Evolutionary conservation across 169 alveolate species (phyloP).

Genomic region (Plasmodium coatneyi): DNA sequence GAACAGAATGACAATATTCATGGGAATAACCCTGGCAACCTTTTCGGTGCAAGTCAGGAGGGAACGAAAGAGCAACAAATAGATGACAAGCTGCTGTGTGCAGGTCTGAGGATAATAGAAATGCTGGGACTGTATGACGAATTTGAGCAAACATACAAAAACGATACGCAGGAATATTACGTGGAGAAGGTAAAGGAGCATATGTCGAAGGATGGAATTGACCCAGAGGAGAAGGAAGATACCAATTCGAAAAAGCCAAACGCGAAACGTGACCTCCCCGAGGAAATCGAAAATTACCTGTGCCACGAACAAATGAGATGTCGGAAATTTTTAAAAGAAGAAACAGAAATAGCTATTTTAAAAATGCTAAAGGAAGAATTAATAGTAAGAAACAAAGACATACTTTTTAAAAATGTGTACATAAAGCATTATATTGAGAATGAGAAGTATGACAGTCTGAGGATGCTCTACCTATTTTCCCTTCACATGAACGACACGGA

Average conservation of each 20-base stretch:
- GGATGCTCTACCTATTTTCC: conserved; percentile 56
- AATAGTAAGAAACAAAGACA: conserved; percentile 38
- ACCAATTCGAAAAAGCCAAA: neutral
- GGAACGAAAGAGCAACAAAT: neutral
- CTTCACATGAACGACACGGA: conserved; percentile 25
- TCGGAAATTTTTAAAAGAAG: conserved; percentile 44
- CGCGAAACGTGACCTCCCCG: conserved; percentile 20
- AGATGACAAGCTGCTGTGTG: conserved; percentile 14
- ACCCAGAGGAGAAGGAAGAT: neutral
- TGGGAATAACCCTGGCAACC: neutral
- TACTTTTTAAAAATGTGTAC: conserved; percentile 19
- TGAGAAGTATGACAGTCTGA: conserved; percentile 62
- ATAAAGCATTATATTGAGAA: conserved; percentile 51
- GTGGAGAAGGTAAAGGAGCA: conserved; percentile 7
- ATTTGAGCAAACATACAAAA: conserved; percentile 32
- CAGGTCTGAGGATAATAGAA: conserved; percentile 8
- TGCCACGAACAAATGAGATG: conserved; percentile 73
- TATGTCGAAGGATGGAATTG: neutral
- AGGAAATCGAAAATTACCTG: conserved; percentile 33
- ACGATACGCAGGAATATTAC: conserved; percentile 36
- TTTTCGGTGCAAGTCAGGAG: neutral
- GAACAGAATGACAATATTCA: neutral
- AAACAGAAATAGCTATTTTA: conserved; percentile 41
- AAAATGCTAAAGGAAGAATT: conserved; percentile 45
- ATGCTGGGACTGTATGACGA: conserved; percentile 47